These are phyloP conservation scores for Dictyostelium intermedium DNA, from an alignment of 78 protist species.

Conservation along the genomic window DNA sequence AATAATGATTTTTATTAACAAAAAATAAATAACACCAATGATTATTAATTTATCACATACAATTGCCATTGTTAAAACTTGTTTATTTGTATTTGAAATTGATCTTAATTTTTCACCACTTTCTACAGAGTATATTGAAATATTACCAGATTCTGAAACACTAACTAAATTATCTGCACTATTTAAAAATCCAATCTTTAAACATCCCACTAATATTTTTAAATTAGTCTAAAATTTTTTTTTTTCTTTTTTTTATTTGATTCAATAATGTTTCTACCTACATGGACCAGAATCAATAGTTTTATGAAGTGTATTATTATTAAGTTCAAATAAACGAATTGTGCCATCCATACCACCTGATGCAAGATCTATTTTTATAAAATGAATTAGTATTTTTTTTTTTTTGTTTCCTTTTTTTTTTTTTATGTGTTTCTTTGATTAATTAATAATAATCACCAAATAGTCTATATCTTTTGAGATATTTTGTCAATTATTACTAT, in stretches of 20 bases:
- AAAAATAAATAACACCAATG: neutral
- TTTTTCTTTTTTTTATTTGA: neutral
- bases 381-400: neutral
- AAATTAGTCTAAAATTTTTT: too few relatives aligned
- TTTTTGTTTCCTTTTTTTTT: neutral
- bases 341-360: constrained; percentile 48
- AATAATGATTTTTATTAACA: too few relatives aligned
- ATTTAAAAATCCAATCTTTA: constrained; percentile 17
- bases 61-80: constrained; percentile 11
- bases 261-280: constrained; percentile 1
- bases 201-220: constrained; percentile 38
- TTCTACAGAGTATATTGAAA: neutral
- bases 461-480: too few relatives aligned
- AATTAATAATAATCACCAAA: too few relatives aligned
- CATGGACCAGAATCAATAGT: constrained; percentile 60
- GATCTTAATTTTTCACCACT: constrained; percentile 39
- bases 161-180: constrained; percentile 11
- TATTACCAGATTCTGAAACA: constrained; percentile 29
- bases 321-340: constrained; percentile 24
- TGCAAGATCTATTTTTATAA: constrained; percentile 14
- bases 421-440: too few relatives aligned
- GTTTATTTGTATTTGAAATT: constrained; percentile 7
- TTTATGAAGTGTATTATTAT: constrained; percentile 15
- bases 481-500: too few relatives aligned
- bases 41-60: neutral